Percentiles rank a stretch among this genome's conserved stretches.
Conservation (phyloP, 441 rosid species). For the Breynia disticha region DNA sequence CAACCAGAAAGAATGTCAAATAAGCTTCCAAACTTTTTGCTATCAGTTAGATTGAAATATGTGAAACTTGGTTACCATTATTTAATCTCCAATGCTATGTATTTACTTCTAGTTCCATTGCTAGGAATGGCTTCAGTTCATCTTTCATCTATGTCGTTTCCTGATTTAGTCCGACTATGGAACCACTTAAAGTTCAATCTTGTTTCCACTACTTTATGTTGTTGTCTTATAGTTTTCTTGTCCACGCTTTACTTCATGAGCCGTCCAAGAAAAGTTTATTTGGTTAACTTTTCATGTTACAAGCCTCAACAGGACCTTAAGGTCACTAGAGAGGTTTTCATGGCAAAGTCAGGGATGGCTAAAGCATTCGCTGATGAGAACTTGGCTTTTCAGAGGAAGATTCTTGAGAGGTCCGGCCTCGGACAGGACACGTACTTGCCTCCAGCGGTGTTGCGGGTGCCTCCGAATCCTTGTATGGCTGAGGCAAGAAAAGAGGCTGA, state of each 20-base stretch:
- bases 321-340: constrained; percentile 48
- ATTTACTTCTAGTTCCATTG: constrained; percentile 48
- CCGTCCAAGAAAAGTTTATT: constrained; percentile 55
- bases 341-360: constrained; percentile 40
- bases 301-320: constrained; percentile 53
- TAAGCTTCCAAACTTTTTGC: constrained; percentile 57
- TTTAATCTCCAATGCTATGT: constrained; percentile 61
- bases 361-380: constrained; percentile 49
- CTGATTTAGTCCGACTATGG: constrained; percentile 39
- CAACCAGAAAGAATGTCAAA: constrained; percentile 4
- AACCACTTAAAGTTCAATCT: constrained; percentile 53
- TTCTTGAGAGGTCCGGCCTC: constrained; percentile 59
- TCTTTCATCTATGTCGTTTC: constrained; percentile 39
- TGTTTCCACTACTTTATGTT: constrained; percentile 37
- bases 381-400: constrained; percentile 62
- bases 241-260: constrained; percentile 39
- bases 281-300: constrained; percentile 79
- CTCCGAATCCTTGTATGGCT: constrained; percentile 56
- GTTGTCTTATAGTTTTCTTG: constrained; percentile 28
- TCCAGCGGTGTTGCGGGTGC: constrained; percentile 46
- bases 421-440: constrained; percentile 79
- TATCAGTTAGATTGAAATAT: constrained; percentile 59
- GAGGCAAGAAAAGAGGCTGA: constrained; percentile 76
- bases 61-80: constrained; percentile 85
- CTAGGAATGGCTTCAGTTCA: constrained; percentile 36